Percentiles rank a stretch among this genome's conserved stretches.
Evolutionary conservation across 495 filamentous ascomycete species (phyloP).

Genomic region (Penicillium coprophilum): DNA sequence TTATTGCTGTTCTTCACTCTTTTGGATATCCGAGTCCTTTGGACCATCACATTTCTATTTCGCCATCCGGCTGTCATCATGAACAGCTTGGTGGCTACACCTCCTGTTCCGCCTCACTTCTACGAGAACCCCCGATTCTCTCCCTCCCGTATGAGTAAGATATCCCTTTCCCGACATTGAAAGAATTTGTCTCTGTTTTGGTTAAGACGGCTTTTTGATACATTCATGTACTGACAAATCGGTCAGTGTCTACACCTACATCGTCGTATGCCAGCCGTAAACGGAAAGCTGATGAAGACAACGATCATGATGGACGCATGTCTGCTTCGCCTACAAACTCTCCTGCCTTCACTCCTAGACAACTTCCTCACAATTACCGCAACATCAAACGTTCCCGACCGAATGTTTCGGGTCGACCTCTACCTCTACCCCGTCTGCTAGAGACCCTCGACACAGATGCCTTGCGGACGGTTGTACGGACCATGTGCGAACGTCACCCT

Average conservation of each 20-base stretch:
- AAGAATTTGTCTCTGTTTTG: background rate
- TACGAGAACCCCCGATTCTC: conserved; percentile 70
- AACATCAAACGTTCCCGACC: conserved; percentile 62
- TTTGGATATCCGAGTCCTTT: conserved; percentile 16
- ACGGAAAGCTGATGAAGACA: conserved; percentile 85
- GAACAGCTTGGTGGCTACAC: conserved; percentile 63
- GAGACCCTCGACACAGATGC: conserved; percentile 87
- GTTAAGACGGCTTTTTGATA: background rate
- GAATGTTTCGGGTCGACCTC: conserved; percentile 74
- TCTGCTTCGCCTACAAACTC: conserved; percentile 79
- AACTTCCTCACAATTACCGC: conserved; percentile 60
- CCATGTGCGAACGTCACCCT: conserved; percentile 86
- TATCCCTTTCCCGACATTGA: conserved; percentile 7
- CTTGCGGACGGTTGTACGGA: conserved; percentile 76
- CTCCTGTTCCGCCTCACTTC: conserved; percentile 74
- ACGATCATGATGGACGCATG: conserved; percentile 74
- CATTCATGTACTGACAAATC: conserved; percentile 23
- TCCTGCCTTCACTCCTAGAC: conserved; percentile 65
- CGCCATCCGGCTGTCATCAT: conserved; percentile 52
- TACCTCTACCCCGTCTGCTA: conserved; percentile 77
- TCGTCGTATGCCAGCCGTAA: conserved; percentile 62
- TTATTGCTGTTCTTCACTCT: conserved; percentile 20
- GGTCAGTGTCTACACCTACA: conserved; percentile 54
- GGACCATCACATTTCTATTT: conserved; percentile 17
- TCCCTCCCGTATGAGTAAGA: conserved; percentile 66